Percentiles rank a stretch among this genome's conserved stretches.
Conservation (phyloP, 768 basidiomycete genomes). For the Leccinum disarticulatum region DNA sequence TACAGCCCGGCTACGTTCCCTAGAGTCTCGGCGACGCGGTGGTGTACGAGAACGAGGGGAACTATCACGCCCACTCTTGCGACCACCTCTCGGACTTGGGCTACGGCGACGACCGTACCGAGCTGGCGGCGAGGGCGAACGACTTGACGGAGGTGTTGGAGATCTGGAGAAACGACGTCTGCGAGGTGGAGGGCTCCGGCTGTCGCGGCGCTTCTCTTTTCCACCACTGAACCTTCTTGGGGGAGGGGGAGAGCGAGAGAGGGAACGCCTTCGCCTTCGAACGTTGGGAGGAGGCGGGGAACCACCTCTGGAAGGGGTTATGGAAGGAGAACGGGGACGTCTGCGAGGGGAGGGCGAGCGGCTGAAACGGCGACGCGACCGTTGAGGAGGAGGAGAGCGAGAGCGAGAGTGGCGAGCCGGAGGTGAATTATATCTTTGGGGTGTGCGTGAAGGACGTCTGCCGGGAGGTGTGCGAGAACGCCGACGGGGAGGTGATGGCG, state of each 20-base stretch:
- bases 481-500: conserved; percentile 34
- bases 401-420: conserved; percentile 41
- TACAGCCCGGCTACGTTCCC: conserved; percentile 21
- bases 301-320: conserved; percentile 35
- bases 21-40: conserved; percentile 33
- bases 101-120: conserved; percentile 49
- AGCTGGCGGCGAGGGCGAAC: conserved; percentile 32
- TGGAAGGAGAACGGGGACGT: conserved; percentile 34
- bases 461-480: conserved; percentile 43
- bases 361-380: conserved; percentile 26
- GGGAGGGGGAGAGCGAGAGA: conserved; percentile 31
- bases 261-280: conserved; percentile 38
- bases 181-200: conserved; percentile 34
- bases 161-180: conserved; percentile 48
- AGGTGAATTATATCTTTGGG: conserved; percentile 33
- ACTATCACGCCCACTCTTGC: conserved; percentile 29
- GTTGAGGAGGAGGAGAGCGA: conserved; percentile 27
- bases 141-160: conserved; percentile 49
- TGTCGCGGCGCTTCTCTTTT: conserved; percentile 28
- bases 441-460: conserved; percentile 34
- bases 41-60: conserved; percentile 39
- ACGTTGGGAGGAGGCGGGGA: conserved; percentile 40
- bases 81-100: conserved; percentile 34
- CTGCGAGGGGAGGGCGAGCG: conserved; percentile 29
- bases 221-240: conserved; percentile 22